Percentiles rank a stretch among this genome's conserved stretches.
Conservation (phyloP, 1,139 yeast genomes). For the Geotrichum histeridarum region DNA sequence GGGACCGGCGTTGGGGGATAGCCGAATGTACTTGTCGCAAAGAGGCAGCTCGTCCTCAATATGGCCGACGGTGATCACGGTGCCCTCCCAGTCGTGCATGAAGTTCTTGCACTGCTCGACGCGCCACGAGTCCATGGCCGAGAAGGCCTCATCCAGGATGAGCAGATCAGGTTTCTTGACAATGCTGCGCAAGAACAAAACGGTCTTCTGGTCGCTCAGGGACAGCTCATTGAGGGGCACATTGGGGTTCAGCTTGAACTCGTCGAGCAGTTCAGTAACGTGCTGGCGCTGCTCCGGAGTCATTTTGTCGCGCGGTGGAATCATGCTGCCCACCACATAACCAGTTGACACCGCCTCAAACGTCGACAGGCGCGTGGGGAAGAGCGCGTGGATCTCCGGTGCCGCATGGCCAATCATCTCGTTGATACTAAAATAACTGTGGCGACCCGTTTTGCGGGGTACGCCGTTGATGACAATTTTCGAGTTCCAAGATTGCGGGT, state of each 20-base stretch:
- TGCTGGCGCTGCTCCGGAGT: slow-evolving; percentile 36
- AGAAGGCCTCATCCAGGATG: slow-evolving; percentile 87
- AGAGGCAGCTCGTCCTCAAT: slow-evolving; percentile 56
- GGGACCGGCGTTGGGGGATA: slow-evolving; percentile 29
- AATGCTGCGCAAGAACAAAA: slow-evolving; percentile 67
- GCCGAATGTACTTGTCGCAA: slow-evolving; percentile 47
- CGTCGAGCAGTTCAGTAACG: slow-evolving; percentile 33
- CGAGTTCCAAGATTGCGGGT: slow-evolving; percentile 91
- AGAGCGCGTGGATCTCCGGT: slow-evolving; percentile 85
- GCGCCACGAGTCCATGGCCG: slow-evolving; percentile 74
- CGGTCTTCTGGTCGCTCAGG: slow-evolving; percentile 73
- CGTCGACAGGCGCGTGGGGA: slow-evolving; percentile 54
- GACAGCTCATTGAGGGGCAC: slow-evolving; percentile 49
- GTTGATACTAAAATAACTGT: slow-evolving; percentile 74
- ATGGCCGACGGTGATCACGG: slow-evolving; percentile 77
- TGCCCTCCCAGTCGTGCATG: slow-evolving; percentile 59
- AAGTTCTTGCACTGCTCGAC: slow-evolving; percentile 61
- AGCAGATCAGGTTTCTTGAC: slow-evolving; percentile 71
- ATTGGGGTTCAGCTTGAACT: slow-evolving; percentile 38
- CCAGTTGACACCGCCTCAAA: slow-evolving; percentile 69
- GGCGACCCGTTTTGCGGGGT: slow-evolving; percentile 69
- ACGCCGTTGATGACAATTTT: slow-evolving; percentile 60
- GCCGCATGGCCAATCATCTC: slow-evolving; percentile 78
- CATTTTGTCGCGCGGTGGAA: slow-evolving; percentile 40
- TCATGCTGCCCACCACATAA: slow-evolving; percentile 56